Evolutionary conservation across 2,329 filamentous ascomycete species (phyloP).

Genomic region (Byssochlamys sp.): DNA sequence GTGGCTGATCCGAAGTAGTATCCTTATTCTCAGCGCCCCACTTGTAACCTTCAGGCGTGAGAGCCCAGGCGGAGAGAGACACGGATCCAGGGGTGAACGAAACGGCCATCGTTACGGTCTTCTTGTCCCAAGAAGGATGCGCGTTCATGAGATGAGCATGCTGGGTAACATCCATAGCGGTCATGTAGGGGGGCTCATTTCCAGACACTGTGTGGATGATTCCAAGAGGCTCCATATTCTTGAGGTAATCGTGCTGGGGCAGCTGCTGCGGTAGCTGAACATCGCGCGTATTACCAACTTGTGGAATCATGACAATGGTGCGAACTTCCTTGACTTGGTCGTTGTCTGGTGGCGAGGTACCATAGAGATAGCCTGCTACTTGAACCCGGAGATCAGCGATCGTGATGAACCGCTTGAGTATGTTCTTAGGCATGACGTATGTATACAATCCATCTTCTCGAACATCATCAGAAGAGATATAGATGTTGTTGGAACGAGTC

Average conservation of each 20-base stretch:
- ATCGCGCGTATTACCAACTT: slow-evolving; percentile 85
- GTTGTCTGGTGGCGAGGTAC: slow-evolving; percentile 83
- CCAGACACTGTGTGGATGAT: slow-evolving; percentile 92
- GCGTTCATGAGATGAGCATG: slow-evolving; percentile 81
- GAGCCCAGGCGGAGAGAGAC: slow-evolving; percentile 82
- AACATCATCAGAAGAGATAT: slow-evolving; percentile 91
- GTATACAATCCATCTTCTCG: slow-evolving; percentile 79
- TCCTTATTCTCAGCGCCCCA: slow-evolving; percentile 97
- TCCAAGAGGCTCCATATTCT: slow-evolving; percentile 77
- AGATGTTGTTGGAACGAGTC: slow-evolving; percentile 93
- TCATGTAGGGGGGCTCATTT: slow-evolving; percentile 94
- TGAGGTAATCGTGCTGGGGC: slow-evolving; percentile 83
- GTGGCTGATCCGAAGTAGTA: slow-evolving; percentile 79
- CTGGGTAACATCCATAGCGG: slow-evolving; percentile 83
- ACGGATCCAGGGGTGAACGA: slow-evolving; percentile 95
- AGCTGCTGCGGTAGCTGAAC: slow-evolving; percentile 83
- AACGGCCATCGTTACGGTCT: slow-evolving; percentile 88
- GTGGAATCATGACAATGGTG: slow-evolving; percentile 94
- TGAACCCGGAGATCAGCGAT: slow-evolving; percentile 94
- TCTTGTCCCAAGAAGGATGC: slow-evolving; percentile 73
- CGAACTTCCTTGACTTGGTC: slow-evolving; percentile 93
- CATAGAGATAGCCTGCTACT: slow-evolving; percentile 91
- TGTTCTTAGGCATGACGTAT: slow-evolving; percentile 98
- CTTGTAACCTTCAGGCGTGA: slow-evolving; percentile 85
- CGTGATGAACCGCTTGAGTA: slow-evolving; percentile 94